Evolutionary conservation across 2,329 filamentous ascomycete genomes (phyloP).

Genomic region (Huntiella moniliformis): DNA sequence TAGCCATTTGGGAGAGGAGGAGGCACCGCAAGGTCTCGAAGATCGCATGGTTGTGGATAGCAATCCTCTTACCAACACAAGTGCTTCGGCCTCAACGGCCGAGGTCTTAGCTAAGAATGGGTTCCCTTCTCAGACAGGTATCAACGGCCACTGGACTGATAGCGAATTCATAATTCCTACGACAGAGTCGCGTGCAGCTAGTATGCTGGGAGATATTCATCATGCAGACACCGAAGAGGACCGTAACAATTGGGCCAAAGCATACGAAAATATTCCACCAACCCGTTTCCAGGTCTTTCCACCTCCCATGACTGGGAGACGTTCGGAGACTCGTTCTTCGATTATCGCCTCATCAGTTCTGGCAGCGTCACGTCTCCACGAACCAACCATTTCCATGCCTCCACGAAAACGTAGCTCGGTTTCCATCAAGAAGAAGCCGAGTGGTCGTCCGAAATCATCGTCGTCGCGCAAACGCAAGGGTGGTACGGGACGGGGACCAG

Average conservation of each 20-base stretch:
- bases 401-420: constrained; percentile 21
- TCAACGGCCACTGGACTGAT: neutral
- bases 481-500: constrained; percentile 44
- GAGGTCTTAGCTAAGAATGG: constrained; percentile 4
- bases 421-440: constrained; percentile 15
- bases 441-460: constrained; percentile 14
- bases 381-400: constrained; percentile 15
- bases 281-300: constrained; percentile 66
- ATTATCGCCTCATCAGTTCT: constrained; percentile 26
- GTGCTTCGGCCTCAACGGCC: neutral
- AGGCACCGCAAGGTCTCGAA: constrained; percentile 20
- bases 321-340: constrained; percentile 19
- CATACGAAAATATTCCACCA: constrained; percentile 42
- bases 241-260: constrained; percentile 23
- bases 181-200: constrained; percentile 2
- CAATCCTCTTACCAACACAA: neutral
- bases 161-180: constrained; percentile 3
- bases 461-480: constrained; percentile 18
- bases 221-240: constrained; percentile 18
- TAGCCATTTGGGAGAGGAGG: constrained; percentile 65
- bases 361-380: constrained; percentile 15
- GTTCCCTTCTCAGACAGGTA: neutral
- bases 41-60: constrained; percentile 13
- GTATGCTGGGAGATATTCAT: constrained; percentile 5
- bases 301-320: constrained; percentile 32